Conservation (phyloP, 306 rosid genomes). For the Vigna reflexopilosa region DNA sequence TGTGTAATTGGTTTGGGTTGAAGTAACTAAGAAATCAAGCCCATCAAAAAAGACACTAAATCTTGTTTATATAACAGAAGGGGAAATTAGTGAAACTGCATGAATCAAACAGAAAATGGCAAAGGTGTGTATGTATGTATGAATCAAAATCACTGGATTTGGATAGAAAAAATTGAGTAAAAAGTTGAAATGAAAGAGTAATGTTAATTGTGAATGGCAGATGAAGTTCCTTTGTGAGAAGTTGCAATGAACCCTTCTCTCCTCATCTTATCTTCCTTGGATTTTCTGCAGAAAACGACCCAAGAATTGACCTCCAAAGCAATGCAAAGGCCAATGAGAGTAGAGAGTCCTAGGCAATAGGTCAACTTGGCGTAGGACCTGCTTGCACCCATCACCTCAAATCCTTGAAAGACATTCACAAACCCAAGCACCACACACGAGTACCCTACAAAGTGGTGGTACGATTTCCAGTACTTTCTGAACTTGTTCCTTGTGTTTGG, state of each 20-base stretch:
- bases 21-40: no score
- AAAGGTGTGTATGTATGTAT: no score
- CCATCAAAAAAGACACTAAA: no score
- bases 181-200: not conserved
- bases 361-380: slow-evolving; percentile 79
- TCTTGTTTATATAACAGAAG: no score
- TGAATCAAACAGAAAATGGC: no score
- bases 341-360: slow-evolving; percentile 73
- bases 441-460: slow-evolving; percentile 94
- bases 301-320: slow-evolving; percentile 95
- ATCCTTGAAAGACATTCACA: slow-evolving; percentile 89
- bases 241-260: slow-evolving; percentile 75
- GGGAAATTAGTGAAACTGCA: no score
- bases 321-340: slow-evolving; percentile 72
- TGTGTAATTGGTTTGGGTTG: no score
- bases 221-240: slow-evolving; percentile 67
- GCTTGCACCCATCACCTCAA: slow-evolving; percentile 84
- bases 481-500: slow-evolving; percentile 83
- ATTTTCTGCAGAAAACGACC: slow-evolving; percentile 87
- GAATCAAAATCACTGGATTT: not conserved
- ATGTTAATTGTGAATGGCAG: slow-evolving; percentile 56
- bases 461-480: slow-evolving; percentile 92
- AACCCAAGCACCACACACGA: slow-evolving; percentile 90
- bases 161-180: not conserved
- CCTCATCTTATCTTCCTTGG: slow-evolving; percentile 84